phyloP scores from a whole-genome alignment of 2,329 filamentous ascomycete species.

The Beauveria asiatica region DNA sequence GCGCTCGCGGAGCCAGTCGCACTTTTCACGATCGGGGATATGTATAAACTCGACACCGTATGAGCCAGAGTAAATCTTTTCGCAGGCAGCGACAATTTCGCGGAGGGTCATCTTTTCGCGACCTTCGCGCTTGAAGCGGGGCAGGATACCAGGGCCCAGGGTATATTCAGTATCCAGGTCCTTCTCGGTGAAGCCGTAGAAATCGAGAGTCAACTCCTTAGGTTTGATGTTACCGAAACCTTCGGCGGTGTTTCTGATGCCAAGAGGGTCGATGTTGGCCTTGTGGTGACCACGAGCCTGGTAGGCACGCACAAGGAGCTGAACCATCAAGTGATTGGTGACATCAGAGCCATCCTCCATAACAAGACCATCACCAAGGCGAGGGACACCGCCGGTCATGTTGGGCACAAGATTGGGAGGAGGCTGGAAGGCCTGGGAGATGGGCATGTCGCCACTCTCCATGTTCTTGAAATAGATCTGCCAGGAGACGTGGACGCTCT shows the following conservation, averaged over 20 bases:
- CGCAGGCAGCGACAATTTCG: constrained; percentile 88
- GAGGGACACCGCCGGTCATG: constrained; percentile 68
- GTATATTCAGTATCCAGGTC: constrained; percentile 88
- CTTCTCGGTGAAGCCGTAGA: constrained; percentile 92
- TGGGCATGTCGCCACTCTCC: constrained; percentile 96
- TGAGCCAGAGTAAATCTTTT: constrained; percentile 94
- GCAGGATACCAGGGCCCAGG: constrained; percentile 89
- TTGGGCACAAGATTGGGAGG: constrained; percentile 85
- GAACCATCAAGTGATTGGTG: constrained; percentile 95
- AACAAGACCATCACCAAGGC: constrained; percentile 60
- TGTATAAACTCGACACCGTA: constrained; percentile 98
- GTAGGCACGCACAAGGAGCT: constrained; percentile 93
- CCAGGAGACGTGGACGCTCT: constrained; percentile 95
- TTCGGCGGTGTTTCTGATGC: constrained; percentile 68
- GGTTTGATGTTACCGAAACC: constrained; percentile 81
- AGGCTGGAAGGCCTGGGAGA: constrained; percentile 92
- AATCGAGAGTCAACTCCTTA: constrained; percentile 84
- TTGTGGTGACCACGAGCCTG: constrained; percentile 98
- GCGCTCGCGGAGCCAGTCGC: constrained; percentile 94
- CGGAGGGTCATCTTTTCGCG: constrained; percentile 94
- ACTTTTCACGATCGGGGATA: constrained; percentile 93
- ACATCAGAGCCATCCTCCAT: constrained; percentile 68
- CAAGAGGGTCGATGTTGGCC: constrained; percentile 91
- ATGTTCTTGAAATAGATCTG: constrained; percentile 99
- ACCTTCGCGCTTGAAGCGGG: constrained; percentile 79